These are phyloP conservation scores for Calonectria montana DNA, from an alignment of 2,329 filamentous ascomycete genomes.

Conservation along the genomic window DNA sequence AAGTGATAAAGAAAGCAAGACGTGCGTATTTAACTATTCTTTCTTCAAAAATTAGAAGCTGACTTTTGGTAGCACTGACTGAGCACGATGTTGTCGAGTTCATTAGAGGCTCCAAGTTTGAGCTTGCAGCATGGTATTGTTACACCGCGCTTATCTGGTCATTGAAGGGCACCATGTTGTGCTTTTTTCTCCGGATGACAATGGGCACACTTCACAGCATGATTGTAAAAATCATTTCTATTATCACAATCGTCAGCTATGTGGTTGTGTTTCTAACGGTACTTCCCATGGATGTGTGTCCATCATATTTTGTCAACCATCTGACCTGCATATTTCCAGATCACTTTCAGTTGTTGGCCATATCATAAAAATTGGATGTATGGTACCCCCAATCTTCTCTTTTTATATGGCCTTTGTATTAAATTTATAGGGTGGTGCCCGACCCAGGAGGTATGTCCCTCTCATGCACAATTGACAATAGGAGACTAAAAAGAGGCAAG, in stretches of 20 bases:
- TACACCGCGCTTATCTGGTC: slow-evolving; percentile 52
- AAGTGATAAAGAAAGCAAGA: not conserved
- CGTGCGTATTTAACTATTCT: slow-evolving; percentile 7
- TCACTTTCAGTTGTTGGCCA: slow-evolving; percentile 38
- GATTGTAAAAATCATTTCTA: slow-evolving; percentile 31
- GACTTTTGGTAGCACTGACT: slow-evolving; percentile 33
- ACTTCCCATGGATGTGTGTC: not conserved
- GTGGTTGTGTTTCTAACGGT: slow-evolving; percentile 36
- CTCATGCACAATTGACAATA: not conserved
- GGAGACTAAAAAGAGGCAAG: not conserved
- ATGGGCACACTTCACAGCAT: slow-evolving; percentile 39
- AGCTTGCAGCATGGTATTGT: slow-evolving; percentile 54
- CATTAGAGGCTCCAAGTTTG: slow-evolving; percentile 49
- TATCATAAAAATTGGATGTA: slow-evolving; percentile 40
- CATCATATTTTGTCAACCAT: fast-evolving
- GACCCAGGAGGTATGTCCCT: slow-evolving; percentile 28
- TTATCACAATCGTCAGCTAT: slow-evolving; percentile 15
- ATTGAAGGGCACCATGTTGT: slow-evolving; percentile 45
- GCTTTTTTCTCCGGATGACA: slow-evolving; percentile 44
- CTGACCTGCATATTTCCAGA: not conserved
- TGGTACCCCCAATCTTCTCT: not conserved
- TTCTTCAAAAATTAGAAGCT: not conserved
- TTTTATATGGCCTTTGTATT: not conserved
- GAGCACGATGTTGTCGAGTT: slow-evolving; percentile 43
- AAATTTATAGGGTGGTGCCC: slow-evolving; percentile 29